phyloP scores from a whole-genome alignment of 1,284 basidiomycete genomes.

The Trametes sp. region DNA sequence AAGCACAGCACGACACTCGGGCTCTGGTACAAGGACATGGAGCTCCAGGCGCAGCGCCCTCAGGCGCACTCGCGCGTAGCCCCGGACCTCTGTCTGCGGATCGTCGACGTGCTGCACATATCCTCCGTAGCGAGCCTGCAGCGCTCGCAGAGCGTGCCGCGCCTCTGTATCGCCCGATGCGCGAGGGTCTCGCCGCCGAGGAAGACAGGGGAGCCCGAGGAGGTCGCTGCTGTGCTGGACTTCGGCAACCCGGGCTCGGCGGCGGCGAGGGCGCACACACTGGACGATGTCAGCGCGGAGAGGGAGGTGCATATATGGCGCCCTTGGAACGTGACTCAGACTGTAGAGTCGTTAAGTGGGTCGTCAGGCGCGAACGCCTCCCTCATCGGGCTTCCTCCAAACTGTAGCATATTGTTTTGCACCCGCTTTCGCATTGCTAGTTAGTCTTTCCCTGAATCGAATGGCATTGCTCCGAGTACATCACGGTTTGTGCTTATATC shows the following conservation, averaged over 20 bases:
- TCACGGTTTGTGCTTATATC: background rate
- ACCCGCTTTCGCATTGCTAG: constrained; percentile 15
- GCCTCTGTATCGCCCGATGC: constrained; percentile 32
- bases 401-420: constrained; percentile 15
- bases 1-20: constrained; percentile 50
- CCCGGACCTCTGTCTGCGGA: constrained; percentile 36
- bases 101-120: constrained; percentile 29
- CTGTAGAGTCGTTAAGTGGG: background rate
- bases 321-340: constrained; percentile 30
- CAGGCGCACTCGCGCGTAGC: constrained; percentile 19
- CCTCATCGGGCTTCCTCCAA: background rate
- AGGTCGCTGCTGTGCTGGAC: constrained; percentile 32
- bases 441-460: background rate
- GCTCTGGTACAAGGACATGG: constrained; percentile 58
- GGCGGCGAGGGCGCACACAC: constrained; percentile 26
- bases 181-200: constrained; percentile 18
- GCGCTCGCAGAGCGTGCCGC: constrained; percentile 31
- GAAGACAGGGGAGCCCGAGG: constrained; percentile 12
- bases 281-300: constrained; percentile 31
- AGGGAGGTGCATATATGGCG: constrained; percentile 34
- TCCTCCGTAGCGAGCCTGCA: constrained; percentile 28
- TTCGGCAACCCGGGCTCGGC: constrained; percentile 28
- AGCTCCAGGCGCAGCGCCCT: constrained; percentile 32
- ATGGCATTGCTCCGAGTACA: background rate
- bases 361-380: no score